Base-by-base conservation (phyloP, 495 filamentous ascomycete genomes). In the Delitschia confertaspora region DNA sequence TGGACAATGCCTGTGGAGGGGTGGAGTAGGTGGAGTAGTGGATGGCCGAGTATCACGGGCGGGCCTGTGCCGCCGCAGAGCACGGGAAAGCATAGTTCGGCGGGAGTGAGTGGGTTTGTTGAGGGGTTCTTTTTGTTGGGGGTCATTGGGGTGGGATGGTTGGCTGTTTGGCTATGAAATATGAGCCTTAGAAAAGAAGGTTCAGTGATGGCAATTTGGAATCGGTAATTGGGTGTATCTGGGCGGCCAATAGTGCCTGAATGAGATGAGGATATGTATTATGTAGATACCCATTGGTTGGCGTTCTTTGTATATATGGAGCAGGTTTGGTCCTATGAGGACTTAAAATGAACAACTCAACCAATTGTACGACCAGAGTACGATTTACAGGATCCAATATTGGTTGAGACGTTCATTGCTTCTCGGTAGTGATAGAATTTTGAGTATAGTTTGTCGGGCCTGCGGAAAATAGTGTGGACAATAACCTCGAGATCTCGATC, bases 211-310 rank as follows among this genome's bases (percentile, higher is more conserved):
- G 34, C 37, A 24, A n/a, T n/a, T n/a, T n/a, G n/a, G n/a, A n/a
- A n/a, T n/a, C n/a, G n/a, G n/a, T n/a, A n/a, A n/a, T n/a, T n/a
- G n/a, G n/a, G n/a, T n/a, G n/a, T n/a, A n/a, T n/a, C n/a, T n/a
- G n/a, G n/a, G n/a, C n/a, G n/a, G n/a, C n/a, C n/a, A n/a, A n/a
- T n/a, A n/a, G n/a, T n/a, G n/a, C n/a, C n/a, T n/a, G n/a, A n/a
- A n/a, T n/a, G n/a, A 29, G 27, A 42, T 25, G 14, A 22, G 6
- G 25, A 41, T 24, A 49, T 49, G 45, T 49, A 42, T 36, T 49
- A 42, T 42, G 37, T 11, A 32, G 45, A 49, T 49, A 49, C 45
- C 45, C 45, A 49, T 49, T 22, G 19, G 18, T 24, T 17, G 45
- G 45, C 38, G 45, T 49, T 49, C 24, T 6, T 34, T 26, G 7